These are phyloP conservation scores for Ceratocystis smalleyi DNA, from an alignment of 2,329 filamentous ascomycete genomes.

Conservation along the genomic window DNA sequence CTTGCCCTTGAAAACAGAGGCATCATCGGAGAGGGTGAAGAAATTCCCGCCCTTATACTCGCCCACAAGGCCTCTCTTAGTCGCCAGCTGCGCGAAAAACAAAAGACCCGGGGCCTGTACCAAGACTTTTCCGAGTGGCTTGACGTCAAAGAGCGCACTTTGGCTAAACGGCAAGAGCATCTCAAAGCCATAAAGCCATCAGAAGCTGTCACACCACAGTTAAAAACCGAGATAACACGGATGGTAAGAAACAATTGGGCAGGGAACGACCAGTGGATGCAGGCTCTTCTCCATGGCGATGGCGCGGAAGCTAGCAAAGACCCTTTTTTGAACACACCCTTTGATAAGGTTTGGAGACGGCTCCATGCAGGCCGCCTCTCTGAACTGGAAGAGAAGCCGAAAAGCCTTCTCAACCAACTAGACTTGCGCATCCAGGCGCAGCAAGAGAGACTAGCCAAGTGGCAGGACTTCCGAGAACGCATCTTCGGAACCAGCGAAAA, in stretches of 20 bases:
- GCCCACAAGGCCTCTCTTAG: conserved; percentile 55
- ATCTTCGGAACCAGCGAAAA: conserved; percentile 27
- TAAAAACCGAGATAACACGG: conserved; percentile 38
- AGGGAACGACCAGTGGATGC: conserved; percentile 59
- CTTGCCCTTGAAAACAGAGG: conserved; percentile 45
- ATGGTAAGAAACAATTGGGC: conserved; percentile 60
- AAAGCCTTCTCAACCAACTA: conserved; percentile 53
- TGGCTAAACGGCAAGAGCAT: conserved; percentile 39
- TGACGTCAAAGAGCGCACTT: conserved; percentile 43
- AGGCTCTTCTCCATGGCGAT: conserved; percentile 54
- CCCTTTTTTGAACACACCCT: conserved; percentile 48
- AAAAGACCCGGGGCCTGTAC: conserved; percentile 43
- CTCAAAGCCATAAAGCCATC: conserved; percentile 22
- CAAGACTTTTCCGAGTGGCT: conserved; percentile 49
- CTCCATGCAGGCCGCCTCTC: conserved; percentile 43
- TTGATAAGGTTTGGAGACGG: conserved; percentile 55
- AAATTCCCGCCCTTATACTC: conserved; percentile 51
- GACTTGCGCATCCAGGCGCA: conserved; percentile 53
- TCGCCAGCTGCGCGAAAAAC: conserved; percentile 43
- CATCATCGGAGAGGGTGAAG: conserved; percentile 37
- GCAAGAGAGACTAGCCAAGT: conserved; percentile 51
- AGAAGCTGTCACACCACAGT: conserved; percentile 28
- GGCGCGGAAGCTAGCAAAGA: conserved; percentile 36
- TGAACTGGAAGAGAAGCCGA: conserved; percentile 36
- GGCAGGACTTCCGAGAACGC: conserved; percentile 50